Evolutionary conservation across 108 stramenopile genomes (phyloP), one percentile per base, ranked within the genome.

Genomic region (Nitzschia inconspicua): DNA sequence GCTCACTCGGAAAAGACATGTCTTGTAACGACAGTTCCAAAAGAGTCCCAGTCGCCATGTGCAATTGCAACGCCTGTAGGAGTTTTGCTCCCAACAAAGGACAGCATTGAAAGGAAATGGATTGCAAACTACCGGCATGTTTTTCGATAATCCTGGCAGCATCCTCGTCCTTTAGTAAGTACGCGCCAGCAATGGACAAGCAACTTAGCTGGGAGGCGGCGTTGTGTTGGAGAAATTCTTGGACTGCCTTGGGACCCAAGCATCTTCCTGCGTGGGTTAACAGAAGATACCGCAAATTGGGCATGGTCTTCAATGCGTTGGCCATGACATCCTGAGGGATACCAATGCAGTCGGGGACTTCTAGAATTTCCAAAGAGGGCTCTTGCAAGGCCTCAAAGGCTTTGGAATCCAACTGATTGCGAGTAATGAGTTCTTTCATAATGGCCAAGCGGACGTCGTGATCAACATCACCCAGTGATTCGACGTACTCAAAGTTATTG

Each of bases 251-350:
- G 0, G 57, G 48, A 29, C 90, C 90, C 66, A 92, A 88, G 34
- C 80, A 86, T 22, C 90, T 66, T 23, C 90, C 90, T 23, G 82
- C 82, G 60, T 88, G 83, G 7, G 80, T 74, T 28, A 92, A 57
- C 18, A 80, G 24, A 1, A 92, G 53, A 34, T 76, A 77, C 10
- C 75, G 71, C 28, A 92, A 52, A 3, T 67, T 56, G 27, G 40
- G 51, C 26, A 79, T 57, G 3, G 19, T 39, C 3, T 35, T 41
- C 22, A 72, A 18, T 3, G 28, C 36, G 20, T 55, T 52, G 1
- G 69, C 73, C 51, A 78, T 36, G 32, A 73, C 71, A 41, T 86
- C 85, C 41, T 84, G 71, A 0, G 86, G 76, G 25, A 92, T 84
- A n/a, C 76, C 66, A 4, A 83, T 66, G 44, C 85, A 87, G 59